Conservation (phyloP, 345 rosid species). For the Populus tremula region DNA sequence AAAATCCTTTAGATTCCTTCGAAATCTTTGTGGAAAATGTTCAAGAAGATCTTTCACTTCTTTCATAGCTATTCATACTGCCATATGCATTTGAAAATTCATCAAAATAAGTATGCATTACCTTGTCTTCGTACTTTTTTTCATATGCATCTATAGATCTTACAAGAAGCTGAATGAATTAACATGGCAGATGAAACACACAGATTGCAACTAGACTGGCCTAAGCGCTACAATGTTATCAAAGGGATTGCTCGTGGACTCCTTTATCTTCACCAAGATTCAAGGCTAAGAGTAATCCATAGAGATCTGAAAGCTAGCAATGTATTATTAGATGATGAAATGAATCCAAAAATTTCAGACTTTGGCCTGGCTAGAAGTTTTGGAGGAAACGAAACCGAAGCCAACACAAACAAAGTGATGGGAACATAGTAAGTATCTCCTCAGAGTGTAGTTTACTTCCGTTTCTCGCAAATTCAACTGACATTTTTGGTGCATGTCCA, state of each 20-base stretch:
- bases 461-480: background rate
- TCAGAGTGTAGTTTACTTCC: background rate
- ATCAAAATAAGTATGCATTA: too few relatives aligned
- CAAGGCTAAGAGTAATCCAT: slow-evolving; percentile 9
- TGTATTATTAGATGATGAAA: slow-evolving; percentile 5
- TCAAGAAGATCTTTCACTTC: too few relatives aligned
- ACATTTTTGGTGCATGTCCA: background rate
- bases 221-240: slow-evolving; percentile 2
- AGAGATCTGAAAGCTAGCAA: background rate
- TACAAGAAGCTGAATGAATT: background rate
- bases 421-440: slow-evolving; percentile 10
- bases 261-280: slow-evolving; percentile 17
- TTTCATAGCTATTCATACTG: too few relatives aligned
- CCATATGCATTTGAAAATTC: too few relatives aligned
- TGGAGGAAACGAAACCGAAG: slow-evolving; percentile 1
- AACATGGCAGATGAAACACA: background rate
- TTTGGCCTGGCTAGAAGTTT: slow-evolving; percentile 17
- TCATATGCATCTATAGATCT: too few relatives aligned
- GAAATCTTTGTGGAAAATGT: too few relatives aligned
- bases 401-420: slow-evolving; percentile 1
- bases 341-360: slow-evolving; percentile 12
- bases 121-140: too few relatives aligned
- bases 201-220: background rate
- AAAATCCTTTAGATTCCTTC: too few relatives aligned
- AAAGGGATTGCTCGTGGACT: slow-evolving; percentile 17